A percentile compares a stretch with the other conserved stretches of the same genome.
These are phyloP conservation scores for Aaosphaeria arxii DNA, from an alignment of 2,329 filamentous ascomycete species.

Conservation along the genomic window DNA sequence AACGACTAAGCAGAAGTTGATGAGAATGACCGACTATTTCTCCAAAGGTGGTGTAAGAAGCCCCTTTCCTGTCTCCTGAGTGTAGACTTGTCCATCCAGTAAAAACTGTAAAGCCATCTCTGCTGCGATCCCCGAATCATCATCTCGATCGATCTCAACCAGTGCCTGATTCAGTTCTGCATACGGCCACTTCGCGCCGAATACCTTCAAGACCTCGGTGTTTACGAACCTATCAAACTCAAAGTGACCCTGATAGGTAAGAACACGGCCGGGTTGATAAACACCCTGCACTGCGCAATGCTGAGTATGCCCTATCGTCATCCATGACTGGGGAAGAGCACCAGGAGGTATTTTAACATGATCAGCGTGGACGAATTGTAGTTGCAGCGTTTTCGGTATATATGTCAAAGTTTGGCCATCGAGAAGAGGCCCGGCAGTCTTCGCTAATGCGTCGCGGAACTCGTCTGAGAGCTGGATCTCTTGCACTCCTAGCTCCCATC, in stretches of 20 bases:
- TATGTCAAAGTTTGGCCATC: background rate
- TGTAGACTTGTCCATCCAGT: conserved; percentile 6
- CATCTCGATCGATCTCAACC: conserved; percentile 17
- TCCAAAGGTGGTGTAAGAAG: background rate
- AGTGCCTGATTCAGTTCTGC: conserved; percentile 10
- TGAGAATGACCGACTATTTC: background rate
- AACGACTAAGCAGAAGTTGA: background rate
- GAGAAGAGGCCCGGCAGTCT: background rate
- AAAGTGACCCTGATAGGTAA: conserved; percentile 45
- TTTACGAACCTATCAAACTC: conserved; percentile 45
- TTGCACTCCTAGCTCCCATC: conserved; percentile 25
- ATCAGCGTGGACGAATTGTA: conserved; percentile 42
- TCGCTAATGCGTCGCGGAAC: conserved; percentile 10
- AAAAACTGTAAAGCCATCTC: conserved; percentile 33
- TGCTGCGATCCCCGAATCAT: conserved; percentile 28
- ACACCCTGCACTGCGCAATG: conserved; percentile 41
- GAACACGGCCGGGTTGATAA: conserved; percentile 35
- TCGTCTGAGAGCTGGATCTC: conserved; percentile 13
- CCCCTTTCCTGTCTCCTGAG: background rate
- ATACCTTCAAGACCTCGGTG: conserved; percentile 36
- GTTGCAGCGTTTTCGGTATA: conserved; percentile 11
- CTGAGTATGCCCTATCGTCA: conserved; percentile 18
- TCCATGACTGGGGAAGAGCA: conserved; percentile 17
- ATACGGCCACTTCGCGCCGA: conserved; percentile 27
- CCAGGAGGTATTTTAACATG: conserved; percentile 18